Conservation (phyloP, 345 rosid species). For the Trapa bicornis region DNA sequence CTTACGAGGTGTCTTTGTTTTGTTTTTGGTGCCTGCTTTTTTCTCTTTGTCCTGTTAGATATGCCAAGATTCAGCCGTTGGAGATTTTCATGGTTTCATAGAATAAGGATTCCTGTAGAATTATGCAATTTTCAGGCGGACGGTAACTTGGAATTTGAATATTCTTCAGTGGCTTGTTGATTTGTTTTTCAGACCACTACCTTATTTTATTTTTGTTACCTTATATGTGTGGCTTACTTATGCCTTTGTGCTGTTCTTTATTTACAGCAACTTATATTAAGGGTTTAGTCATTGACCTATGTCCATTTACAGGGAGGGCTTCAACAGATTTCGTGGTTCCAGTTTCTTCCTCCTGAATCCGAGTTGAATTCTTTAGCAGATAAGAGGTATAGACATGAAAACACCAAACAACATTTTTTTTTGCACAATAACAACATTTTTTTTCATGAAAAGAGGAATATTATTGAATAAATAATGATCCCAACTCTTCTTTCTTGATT, state of each 20-base stretch:
- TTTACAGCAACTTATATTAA: neutral
- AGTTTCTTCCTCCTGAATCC: conserved; percentile 79
- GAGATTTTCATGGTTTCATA: neutral
- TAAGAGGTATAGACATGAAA: conserved; percentile 40
- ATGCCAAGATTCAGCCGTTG: neutral
- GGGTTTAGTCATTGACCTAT: neutral
- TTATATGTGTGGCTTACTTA: neutral
- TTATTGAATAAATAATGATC: conserved; percentile 4
- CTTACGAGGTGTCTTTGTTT: neutral
- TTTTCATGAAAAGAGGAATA: neutral
- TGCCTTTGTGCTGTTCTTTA: neutral
- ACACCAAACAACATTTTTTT: neutral
- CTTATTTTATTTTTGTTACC: neutral
- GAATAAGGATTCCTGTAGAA: neutral
- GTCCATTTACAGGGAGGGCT: conserved; percentile 56
- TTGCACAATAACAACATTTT: neutral
- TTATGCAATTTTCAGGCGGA: neutral
- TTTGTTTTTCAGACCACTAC: neutral
- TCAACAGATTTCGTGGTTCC: conserved; percentile 88
- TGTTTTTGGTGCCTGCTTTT: neutral
- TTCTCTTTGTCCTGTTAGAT: neutral
- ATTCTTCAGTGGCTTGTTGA: neutral
- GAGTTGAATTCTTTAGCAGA: conserved; percentile 58
- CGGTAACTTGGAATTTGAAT: neutral
- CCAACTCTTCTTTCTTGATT: conserved; percentile 3